Evolutionary conservation across 768 basidiomycete species (phyloP), one percentile per base, ranked within the genome.

Genomic region (Daedalea quercina): DNA sequence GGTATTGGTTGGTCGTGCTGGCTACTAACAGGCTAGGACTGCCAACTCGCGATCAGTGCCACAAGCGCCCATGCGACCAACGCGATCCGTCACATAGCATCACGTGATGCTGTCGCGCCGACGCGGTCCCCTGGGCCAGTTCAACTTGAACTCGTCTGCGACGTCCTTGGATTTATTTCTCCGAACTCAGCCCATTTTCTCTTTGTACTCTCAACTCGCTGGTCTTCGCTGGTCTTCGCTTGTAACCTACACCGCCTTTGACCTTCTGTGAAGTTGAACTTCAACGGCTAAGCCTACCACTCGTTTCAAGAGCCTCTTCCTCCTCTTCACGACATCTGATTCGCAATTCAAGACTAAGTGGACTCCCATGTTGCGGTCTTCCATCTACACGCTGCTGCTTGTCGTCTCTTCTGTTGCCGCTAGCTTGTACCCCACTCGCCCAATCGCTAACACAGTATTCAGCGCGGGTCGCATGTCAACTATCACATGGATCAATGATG

Each of bases 401-500:
- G 24, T 7, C 26, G 41, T 31, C 17, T 25, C 50, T 23, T 43
- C 41, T 4, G 50, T 20, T 17, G 7, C 24, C 40, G 37, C 40
- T 24, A 26, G 50, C 2, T 24, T 84, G 23, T 82, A 78, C 54
- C 76, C 79, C 1, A 82, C 77, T 0, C 62, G 70, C 15, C 83
- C 82, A 3, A 54, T 75, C 15, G 66, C 75, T 28, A 67, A 61
- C 19, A 78, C 80, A 0, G 69, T 73, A 2, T 75, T 75, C 55
- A 60, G 62, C 26, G 70, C 76, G 33, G 81, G 79, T 9, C 65
- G 71, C 40, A 65, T 69, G 3, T 69, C 69, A 22, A 37, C 60
- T 9, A 61, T 82, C 3, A 72, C 63, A 3, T 86, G 84, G 84
- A 65, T 62, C 34, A 81, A 85, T 37, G 76, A 80, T 42, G 62